Percentiles rank a stretch among this genome's conserved stretches.
phyloP scores from a whole-genome alignment of 805 yeast genomes.

The Nakazawaea populi region DNA sequence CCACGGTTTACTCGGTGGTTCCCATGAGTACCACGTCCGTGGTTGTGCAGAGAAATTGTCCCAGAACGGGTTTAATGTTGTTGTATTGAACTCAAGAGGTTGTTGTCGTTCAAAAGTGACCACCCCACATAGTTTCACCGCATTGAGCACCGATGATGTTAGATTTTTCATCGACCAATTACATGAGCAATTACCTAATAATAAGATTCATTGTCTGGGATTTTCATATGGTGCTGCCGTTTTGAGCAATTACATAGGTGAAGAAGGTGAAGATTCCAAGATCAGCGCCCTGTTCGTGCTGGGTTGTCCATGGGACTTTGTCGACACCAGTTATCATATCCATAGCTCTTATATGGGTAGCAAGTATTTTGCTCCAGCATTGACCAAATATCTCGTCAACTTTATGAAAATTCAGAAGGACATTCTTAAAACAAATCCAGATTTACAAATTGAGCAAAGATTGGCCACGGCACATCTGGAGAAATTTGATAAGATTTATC shows the following conservation, averaged over 20 bases:
- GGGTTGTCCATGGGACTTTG: conserved; percentile 72
- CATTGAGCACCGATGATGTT: conserved; percentile 64
- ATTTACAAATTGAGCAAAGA: conserved; percentile 20
- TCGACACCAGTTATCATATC: conserved; percentile 44
- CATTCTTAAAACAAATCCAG: conserved; percentile 25
- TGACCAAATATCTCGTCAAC: conserved; percentile 34
- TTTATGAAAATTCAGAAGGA: conserved; percentile 38
- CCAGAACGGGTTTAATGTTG: conserved; percentile 42
- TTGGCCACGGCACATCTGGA: conserved; percentile 26
- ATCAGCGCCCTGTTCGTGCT: conserved; percentile 54
- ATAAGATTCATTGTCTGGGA: conserved; percentile 62
- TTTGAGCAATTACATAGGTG: conserved; percentile 62
- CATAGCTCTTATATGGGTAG: conserved; percentile 31
- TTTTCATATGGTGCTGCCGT: conserved; percentile 71
- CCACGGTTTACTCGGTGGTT: conserved; percentile 79
- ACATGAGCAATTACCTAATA: conserved; percentile 47
- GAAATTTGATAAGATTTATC: conserved; percentile 34
- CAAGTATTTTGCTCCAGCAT: conserved; percentile 33
- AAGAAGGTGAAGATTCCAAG: conserved; percentile 47
- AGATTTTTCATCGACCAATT: conserved; percentile 51
- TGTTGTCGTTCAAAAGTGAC: conserved; percentile 71
- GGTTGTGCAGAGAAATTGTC: conserved; percentile 40
- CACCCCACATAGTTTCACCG: conserved; percentile 62
- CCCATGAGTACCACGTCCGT: conserved; percentile 68
- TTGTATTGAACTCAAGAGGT: conserved; percentile 65